These are phyloP conservation scores for Penicillium sp. DNA, from an alignment of 2,329 filamentous ascomycete genomes.

Conservation along the genomic window DNA sequence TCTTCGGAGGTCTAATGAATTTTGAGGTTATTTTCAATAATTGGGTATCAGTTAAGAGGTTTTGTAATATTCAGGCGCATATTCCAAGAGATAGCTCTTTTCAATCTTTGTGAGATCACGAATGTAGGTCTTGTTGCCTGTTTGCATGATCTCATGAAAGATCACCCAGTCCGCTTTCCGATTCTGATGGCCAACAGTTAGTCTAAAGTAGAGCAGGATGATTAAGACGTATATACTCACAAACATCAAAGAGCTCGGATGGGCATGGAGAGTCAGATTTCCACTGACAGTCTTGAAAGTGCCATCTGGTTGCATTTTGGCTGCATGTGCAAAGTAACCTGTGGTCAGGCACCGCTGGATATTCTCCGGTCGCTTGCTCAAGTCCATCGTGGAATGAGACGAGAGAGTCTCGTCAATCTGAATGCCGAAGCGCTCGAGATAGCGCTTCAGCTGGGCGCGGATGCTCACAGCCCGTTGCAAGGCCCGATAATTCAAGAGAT, in stretches of 20 bases:
- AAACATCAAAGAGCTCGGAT: conserved; percentile 92
- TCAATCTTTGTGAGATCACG: conserved; percentile 90
- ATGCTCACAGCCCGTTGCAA: conserved; percentile 81
- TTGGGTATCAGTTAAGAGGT: too few relatives aligned
- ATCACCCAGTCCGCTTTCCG: conserved; percentile 95
- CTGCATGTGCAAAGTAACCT: conserved; percentile 90
- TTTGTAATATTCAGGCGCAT: conserved; percentile 82
- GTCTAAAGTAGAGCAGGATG: neutral
- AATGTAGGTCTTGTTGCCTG: conserved; percentile 82
- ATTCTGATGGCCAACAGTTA: conserved; percentile 55
- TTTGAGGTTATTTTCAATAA: too few relatives aligned
- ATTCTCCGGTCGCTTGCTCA: conserved; percentile 60
- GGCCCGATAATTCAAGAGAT: conserved; percentile 81
- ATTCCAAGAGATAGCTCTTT: conserved; percentile 86
- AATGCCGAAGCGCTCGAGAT: conserved; percentile 81
- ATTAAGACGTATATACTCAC: conserved; percentile 40
- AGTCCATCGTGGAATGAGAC: conserved; percentile 30
- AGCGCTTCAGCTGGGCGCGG: conserved; percentile 78
- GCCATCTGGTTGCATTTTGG: conserved; percentile 89
- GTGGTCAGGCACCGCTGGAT: conserved; percentile 82
- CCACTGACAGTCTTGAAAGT: conserved; percentile 84
- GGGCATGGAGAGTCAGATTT: conserved; percentile 73
- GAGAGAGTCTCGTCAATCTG: conserved; percentile 60
- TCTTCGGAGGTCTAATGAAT: too few relatives aligned
- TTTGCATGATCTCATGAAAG: conserved; percentile 91